These are phyloP conservation scores for Avena atlantica DNA, from an alignment of 176 grass and related monocot species.

Conservation along the genomic window DNA sequence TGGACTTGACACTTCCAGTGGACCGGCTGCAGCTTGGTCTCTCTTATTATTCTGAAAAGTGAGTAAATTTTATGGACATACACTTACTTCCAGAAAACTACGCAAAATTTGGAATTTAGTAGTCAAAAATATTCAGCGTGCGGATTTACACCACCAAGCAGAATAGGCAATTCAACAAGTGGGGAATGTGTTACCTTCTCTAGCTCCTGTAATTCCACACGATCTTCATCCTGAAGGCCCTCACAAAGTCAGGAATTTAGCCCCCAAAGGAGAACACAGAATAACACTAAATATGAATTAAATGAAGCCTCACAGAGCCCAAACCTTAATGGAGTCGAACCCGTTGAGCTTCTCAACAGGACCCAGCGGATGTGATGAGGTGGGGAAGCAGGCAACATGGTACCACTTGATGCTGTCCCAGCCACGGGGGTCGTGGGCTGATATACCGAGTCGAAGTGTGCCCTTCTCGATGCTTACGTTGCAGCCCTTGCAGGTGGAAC, in stretches of 20 bases:
- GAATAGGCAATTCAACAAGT: neutral
- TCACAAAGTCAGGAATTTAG: too few relatives aligned
- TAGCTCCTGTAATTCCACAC: too few relatives aligned
- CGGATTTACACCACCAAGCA: neutral
- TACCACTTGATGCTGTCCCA: constrained; percentile 70
- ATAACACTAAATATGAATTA: too few relatives aligned
- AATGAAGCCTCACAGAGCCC: neutral
- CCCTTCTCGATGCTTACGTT: constrained; percentile 44
- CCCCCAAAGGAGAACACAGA: too few relatives aligned
- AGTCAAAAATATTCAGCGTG: neutral
- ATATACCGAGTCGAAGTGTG: constrained; percentile 51
- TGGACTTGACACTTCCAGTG: constrained; percentile 41
- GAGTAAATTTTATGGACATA: neutral
- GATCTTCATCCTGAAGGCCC: too few relatives aligned
- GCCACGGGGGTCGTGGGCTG: constrained; percentile 52
- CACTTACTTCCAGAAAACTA: constrained; percentile 22
- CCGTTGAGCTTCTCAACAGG: constrained; percentile 64
- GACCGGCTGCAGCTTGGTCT: neutral
- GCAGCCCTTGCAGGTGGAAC: constrained; percentile 50
- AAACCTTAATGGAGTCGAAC: constrained; percentile 78
- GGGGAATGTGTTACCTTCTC: too few relatives aligned
- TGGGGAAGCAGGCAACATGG: constrained; percentile 66
- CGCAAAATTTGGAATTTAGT: neutral
- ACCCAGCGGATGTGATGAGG: constrained; percentile 46
- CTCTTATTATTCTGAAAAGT: constrained; percentile 56